Base-by-base conservation (phyloP, 805 yeast genomes). In the Ogataea methylovora region DNA sequence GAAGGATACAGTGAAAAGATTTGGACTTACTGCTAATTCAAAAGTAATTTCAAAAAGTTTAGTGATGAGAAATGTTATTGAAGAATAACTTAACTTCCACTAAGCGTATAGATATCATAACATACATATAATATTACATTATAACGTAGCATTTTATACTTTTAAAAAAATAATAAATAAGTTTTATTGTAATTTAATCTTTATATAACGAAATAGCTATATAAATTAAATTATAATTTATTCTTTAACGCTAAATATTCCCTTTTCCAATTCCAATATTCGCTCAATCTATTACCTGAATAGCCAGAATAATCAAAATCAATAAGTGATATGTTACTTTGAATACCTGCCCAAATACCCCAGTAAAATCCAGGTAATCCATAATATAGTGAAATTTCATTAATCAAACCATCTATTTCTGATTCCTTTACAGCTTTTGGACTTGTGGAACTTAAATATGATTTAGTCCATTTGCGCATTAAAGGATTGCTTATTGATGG, bases 331-430 rank as follows among this genome's bases (percentile, higher is more conserved):
- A 78, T 72, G 35, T 69, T 69, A 39, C 80, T 67, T 54, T 82
- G 92, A 34, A 83, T 82, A 39, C 77, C 79, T 2, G 87, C 76
- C 92, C 92, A 82, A 8, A 83, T 68, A 1, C 90, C 88, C 92
- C 92, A 82, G 52, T 79, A 82, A 48, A 82, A 79, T 1, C 90
- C 92, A 0, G 92, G 92, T 57, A 82, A 57, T 0, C 92, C 92
- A 61, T 79, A 83, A 61, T 71, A 80, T 4, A 67, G 52, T 11
- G 61, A 54, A 16, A 83, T 67, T 50, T 82, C 88, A 10, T 60
- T 54, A 15, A 81, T 69, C 21, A 81, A 56, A 1, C 39, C 42
- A 34, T 65, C 65, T 5, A 79, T 57, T 17, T 60, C 51, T 2
- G 13, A 12, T 8, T 51, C 56, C 4, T 29, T 11, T 25, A 17